Evolutionary conservation across 148 eudicot genomes (phyloP).

Genomic region (Rhododendron vialii): DNA sequence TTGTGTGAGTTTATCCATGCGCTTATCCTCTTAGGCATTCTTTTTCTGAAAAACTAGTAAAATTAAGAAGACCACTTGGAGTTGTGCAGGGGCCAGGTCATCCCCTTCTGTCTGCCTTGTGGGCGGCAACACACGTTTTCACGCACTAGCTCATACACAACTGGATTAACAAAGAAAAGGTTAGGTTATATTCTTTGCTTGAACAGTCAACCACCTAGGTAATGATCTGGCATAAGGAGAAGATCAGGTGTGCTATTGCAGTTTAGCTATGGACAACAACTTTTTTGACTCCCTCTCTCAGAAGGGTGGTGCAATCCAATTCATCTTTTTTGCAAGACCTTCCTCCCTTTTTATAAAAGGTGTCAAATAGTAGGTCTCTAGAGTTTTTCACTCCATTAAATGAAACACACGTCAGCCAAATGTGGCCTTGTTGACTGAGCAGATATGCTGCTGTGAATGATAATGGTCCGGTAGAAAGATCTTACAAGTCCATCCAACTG

Average conservation of each 20-base stretch:
- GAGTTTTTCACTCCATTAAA: neutral
- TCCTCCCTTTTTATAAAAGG: neutral
- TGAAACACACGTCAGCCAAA: too few relatives aligned
- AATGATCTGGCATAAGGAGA: neutral
- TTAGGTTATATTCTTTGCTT: neutral
- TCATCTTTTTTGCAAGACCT: neutral
- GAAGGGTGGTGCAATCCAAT: neutral
- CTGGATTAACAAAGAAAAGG: neutral
- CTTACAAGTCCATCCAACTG: neutral
- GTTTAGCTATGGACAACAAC: neutral
- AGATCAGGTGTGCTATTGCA: neutral
- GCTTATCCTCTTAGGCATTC: too few relatives aligned
- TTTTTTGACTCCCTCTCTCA: neutral
- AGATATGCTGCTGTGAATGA: neutral
- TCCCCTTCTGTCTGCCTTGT: neutral
- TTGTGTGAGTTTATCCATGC: too few relatives aligned
- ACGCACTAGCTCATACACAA: too few relatives aligned
- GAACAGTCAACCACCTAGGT: neutral
- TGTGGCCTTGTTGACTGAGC: too few relatives aligned
- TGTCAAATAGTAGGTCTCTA: neutral
- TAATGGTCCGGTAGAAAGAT: neutral
- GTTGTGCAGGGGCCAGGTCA: too few relatives aligned
- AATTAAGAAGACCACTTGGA: too few relatives aligned
- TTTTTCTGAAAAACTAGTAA: too few relatives aligned
- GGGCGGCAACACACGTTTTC: neutral